Base-by-base conservation (phyloP, 1,284 basidiomycete species). In the Thecaphora frezii region DNA sequence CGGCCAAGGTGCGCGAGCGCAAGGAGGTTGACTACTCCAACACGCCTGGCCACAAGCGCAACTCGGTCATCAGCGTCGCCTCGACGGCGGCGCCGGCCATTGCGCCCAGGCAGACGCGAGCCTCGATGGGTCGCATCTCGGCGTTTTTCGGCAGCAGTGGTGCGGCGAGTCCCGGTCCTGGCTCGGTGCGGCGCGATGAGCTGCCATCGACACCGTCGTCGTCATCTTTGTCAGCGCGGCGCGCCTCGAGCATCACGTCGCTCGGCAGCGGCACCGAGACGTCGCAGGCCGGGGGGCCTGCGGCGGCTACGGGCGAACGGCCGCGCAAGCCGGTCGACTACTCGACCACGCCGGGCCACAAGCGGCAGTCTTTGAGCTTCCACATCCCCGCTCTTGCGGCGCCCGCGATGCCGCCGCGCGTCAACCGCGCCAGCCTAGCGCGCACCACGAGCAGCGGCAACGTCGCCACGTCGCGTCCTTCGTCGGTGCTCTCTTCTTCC, bases 11-110 rank as follows among this genome's bases (percentile, higher is more conserved):
- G 8, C 24, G 49, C 5, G 28, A 30, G 9, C 43, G 65, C 24
- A 70, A 67, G 37, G 44, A 36, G 7, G 58, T 68, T 38, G 69
- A 73, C 47, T 71, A 50, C 23, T 54, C 54, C 54, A 61, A 49
- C 48, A 66, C 66, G 1, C 70, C 70, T 0, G 70, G 68, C 1
- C 70, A 73, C 52, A 70, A 68, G 44, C 44, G 63, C 13, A 36
- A 5, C 13, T 30, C 28, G 30, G 16, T 51, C 19, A 39, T 39
- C n/a, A n/a, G 25, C 23, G 45, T 65, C n/a, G 45, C 62, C 14
- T 61, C 55, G 16, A 51, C 54, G 18, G 46, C 58, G 7, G 46
- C 53, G 21, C 65, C 65, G 0, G 19, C 49, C 5, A 52, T 68
- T n/a, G 60, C 49, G 5, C 65, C 68, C 5, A 28, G 64, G n/a